Evolutionary conservation across 768 basidiomycete genomes (phyloP), one percentile per base, ranked within the genome.

Genomic region (Mycena chlorophos): DNA sequence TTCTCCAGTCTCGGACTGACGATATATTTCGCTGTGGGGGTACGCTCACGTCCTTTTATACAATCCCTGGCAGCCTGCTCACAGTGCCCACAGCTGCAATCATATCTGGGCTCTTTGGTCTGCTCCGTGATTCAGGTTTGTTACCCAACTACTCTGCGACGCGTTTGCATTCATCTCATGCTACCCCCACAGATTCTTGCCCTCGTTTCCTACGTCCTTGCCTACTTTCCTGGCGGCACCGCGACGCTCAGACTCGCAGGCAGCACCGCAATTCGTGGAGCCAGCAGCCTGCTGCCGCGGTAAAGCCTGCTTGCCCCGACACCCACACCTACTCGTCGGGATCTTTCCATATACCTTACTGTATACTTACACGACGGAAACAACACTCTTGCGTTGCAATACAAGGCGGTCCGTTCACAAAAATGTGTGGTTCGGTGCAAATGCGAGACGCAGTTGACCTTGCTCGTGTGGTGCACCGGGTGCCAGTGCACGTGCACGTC

Each of bases 141-240:
- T 51, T 8, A 13, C 25, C 17, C 14, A 14, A 10, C 26, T n/a
- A 16, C 51, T 17, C 29, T 17, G 0, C 30, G 16, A 16, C 17
- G 27, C 13, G 2, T 34, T 34, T 37, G 22, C 42, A 40, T 17
- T 19, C 42, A 23, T 23, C 50, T 53, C 43, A n/a, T n/a, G n/a
- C n/a, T n/a, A n/a, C n/a, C n/a, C 43, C 25, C 38, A 8, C 65
- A 92, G 83, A 84, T 97, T 37, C 74, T 90, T 40, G 86, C 95
- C 2, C 83, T 99, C 17, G 77, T 97, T 14, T 80, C 89, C 14
- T 99, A 99, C 67, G 80, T 98, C 5, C 78, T 94, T 17, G 94
- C 94, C 0, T 98, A 98, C 74, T 98, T 99, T 73, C 97, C 97
- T 19, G 94, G 91, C 10, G 96, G 88, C 26, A 80, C 79, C 26